Percentiles rank a stretch among this genome's conserved stretches.
Evolutionary conservation across 2,329 filamentous ascomycete genomes (phyloP).

Genomic region (Alternaria tenuissima): DNA sequence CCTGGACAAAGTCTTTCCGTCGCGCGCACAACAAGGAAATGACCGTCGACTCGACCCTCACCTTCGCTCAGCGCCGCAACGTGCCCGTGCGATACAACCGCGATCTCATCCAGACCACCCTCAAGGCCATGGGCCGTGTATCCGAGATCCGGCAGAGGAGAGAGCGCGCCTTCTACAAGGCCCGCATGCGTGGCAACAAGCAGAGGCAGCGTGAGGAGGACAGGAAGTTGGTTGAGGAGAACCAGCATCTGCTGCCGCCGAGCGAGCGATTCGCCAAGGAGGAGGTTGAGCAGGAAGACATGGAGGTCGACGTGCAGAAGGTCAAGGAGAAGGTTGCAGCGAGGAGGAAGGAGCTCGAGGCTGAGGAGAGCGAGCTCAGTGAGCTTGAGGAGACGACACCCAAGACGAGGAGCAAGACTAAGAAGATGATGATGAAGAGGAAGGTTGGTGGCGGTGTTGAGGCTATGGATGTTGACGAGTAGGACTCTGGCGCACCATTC

Average conservation of each 20-base stretch:
- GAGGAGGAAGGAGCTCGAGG: conserved; percentile 70
- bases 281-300: conserved; percentile 67
- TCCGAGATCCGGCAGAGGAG: conserved; percentile 82
- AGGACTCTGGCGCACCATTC: not conserved
- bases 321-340: conserved; percentile 61
- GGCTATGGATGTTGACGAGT: conserved; percentile 58
- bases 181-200: conserved; percentile 90
- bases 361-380: conserved; percentile 59
- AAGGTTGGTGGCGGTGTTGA: conserved; percentile 57
- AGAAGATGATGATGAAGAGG: conserved; percentile 53
- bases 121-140: conserved; percentile 91
- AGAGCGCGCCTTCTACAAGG: conserved; percentile 93
- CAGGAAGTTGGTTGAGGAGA: conserved; percentile 87
- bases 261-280: conserved; percentile 55
- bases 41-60: conserved; percentile 90
- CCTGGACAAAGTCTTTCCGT: conserved; percentile 60
- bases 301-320: conserved; percentile 58
- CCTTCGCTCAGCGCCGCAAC: conserved; percentile 92
- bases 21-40: conserved; percentile 66
- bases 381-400: conserved; percentile 46
- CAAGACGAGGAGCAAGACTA: conserved; percentile 57
- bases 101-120: conserved; percentile 84
- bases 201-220: conserved; percentile 80
- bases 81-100: conserved; percentile 95
- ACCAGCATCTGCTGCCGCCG: conserved; percentile 86